Evolutionary conservation across 2,329 filamentous ascomycete genomes (phyloP).

Genomic region (Epichloe uncinata): DNA sequence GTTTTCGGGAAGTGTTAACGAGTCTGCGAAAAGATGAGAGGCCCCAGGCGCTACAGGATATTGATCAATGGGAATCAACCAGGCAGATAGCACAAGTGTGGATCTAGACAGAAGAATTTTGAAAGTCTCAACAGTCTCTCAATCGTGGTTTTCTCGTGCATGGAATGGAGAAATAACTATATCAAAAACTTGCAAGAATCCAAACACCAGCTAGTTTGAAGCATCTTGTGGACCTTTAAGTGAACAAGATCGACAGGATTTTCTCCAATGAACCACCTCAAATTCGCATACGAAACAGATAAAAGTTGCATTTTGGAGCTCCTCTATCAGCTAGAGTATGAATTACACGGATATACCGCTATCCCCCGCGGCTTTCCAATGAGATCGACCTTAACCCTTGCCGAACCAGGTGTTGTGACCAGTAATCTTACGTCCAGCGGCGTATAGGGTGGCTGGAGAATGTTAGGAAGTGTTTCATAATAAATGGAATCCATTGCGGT

Average conservation of each 20-base stretch:
- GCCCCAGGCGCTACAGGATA: constrained; percentile 54
- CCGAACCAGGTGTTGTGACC: constrained; percentile 72
- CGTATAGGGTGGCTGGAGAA: constrained; percentile 47
- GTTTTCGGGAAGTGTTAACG: constrained; percentile 81
- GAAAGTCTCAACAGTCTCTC: too few relatives aligned
- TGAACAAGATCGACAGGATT: background rate
- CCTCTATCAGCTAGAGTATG: background rate
- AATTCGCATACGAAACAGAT: background rate
- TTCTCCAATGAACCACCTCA: background rate
- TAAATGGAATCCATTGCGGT: background rate
- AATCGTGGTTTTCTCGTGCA: background rate
- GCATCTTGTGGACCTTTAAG: too few relatives aligned
- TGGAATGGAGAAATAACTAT: background rate
- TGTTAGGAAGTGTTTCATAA: background rate
- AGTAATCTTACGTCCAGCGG: constrained; percentile 57
- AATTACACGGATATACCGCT: background rate
- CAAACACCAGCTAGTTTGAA: background rate
- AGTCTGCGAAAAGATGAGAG: constrained; percentile 86
- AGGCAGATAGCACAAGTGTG: background rate
- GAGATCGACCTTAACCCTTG: constrained; percentile 29
- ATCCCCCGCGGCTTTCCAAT: background rate
- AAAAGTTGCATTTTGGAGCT: background rate
- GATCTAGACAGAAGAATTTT: background rate
- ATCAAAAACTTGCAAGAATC: background rate
- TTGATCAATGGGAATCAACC: constrained; percentile 27